phyloP scores from a whole-genome alignment of 192 early-diverging fungal species.

The Coemansia sp. region DNA sequence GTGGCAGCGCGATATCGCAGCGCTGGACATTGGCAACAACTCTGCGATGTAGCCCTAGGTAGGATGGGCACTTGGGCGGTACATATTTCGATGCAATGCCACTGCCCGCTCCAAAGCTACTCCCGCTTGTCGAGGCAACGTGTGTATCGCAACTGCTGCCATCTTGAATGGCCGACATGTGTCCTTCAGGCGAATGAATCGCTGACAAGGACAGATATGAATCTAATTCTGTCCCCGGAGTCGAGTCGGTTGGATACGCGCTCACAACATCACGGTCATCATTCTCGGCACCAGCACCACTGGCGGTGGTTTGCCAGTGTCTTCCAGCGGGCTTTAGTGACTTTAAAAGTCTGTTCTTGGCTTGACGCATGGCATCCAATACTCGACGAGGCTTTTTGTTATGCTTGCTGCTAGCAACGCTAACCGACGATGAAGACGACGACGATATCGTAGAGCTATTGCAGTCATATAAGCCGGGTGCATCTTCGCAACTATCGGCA shows the following conservation, averaged over 20 bases:
- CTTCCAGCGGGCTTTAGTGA: conserved; percentile 10
- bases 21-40: neutral
- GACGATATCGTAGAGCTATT: conserved; percentile 9
- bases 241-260: conserved; percentile 47
- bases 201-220: conserved; percentile 43
- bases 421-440: conserved; percentile 1
- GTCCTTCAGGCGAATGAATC: conserved; percentile 32
- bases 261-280: conserved; percentile 35
- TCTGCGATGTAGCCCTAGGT: conserved; percentile 41
- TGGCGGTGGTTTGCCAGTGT: neutral
- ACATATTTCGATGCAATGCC: conserved; percentile 19
- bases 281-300: neutral
- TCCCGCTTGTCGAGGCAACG: conserved; percentile 1
- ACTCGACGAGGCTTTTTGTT: conserved; percentile 22
- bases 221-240: conserved; percentile 28
- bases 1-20: neutral
- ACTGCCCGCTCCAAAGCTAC: conserved; percentile 6
- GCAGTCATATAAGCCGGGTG: neutral
- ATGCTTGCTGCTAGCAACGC: neutral
- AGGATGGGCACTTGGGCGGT: conserved; percentile 42
- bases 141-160: conserved; percentile 10
- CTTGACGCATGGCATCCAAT: conserved; percentile 34
- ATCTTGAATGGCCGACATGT: conserved; percentile 9
- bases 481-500: neutral
- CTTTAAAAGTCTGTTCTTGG: conserved; percentile 18